phyloP scores from a whole-genome alignment of 768 basidiomycete species.

The Ramaria sp. region DNA sequence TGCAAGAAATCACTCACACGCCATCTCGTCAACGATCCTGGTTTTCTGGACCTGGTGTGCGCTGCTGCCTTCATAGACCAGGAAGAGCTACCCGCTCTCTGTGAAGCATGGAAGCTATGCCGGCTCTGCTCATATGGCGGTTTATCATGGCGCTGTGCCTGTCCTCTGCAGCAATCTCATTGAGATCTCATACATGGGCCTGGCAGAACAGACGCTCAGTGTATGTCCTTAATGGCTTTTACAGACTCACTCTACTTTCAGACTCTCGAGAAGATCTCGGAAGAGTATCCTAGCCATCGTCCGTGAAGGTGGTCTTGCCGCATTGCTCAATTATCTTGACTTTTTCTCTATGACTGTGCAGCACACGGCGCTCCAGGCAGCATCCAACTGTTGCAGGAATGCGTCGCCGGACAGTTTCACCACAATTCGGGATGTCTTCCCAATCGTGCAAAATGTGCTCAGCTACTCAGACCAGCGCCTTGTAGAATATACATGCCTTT shows the following conservation, averaged over 20 bases:
- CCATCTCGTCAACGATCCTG: too few species aligned
- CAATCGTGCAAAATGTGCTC: constrained; percentile 87
- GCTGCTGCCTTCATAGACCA: too few species aligned
- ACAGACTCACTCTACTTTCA: constrained; percentile 21
- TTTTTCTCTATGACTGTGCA: constrained; percentile 99
- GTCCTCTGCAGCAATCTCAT: constrained; percentile 95
- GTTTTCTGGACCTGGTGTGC: too few species aligned
- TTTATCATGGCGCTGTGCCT: constrained; percentile 96
- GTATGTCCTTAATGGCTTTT: constrained; percentile 50
- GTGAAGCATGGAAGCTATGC: constrained; percentile 99
- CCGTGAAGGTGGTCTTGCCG: constrained; percentile 90
- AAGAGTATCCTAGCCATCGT: constrained; percentile 97
- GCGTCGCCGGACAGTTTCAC: too few species aligned
- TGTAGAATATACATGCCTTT: constrained; percentile 94
- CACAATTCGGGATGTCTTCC: too few species aligned
- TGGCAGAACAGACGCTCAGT: constrained; percentile 95
- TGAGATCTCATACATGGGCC: constrained; percentile 95
- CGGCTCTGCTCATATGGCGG: constrained; percentile 96
- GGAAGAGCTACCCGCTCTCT: too few species aligned
- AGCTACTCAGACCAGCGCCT: constrained; percentile 89
- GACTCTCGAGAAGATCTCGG: constrained; percentile 98
- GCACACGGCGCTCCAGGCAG: constrained; percentile 90
- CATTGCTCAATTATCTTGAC: constrained; percentile 90
- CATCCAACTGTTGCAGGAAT: too few species aligned
- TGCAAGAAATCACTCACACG: too few species aligned